A percentile compares a stretch with the other conserved stretches of the same genome.
These are phyloP conservation scores for Odontarrhena argentea DNA, from an alignment of 345 rosid genomes.

Conservation along the genomic window DNA sequence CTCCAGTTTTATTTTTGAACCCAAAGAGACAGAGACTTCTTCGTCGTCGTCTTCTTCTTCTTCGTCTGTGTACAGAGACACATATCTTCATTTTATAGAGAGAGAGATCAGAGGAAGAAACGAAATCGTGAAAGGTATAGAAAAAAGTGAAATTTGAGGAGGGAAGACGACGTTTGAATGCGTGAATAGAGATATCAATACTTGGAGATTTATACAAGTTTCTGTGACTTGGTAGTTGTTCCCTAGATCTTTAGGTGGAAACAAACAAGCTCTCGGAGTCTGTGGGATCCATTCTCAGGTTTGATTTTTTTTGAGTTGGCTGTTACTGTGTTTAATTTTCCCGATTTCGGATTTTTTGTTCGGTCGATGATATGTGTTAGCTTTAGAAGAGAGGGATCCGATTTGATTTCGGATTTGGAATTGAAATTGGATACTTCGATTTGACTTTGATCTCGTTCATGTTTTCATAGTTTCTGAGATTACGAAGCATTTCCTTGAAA, in stretches of 20 bases:
- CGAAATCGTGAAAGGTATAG: slow-evolving; percentile 4
- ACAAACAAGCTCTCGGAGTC: slow-evolving; percentile 33
- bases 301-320: slow-evolving; percentile 13
- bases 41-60: slow-evolving; percentile 12
- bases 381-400: slow-evolving; percentile 24
- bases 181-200: slow-evolving; percentile 18
- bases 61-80: slow-evolving; percentile 24
- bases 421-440: not conserved
- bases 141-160: slow-evolving; percentile 13
- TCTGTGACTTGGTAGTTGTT: slow-evolving; percentile 19
- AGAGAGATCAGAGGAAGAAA: slow-evolving; percentile 31
- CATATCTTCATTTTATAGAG: slow-evolving; percentile 21
- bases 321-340: not conserved
- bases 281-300: slow-evolving; percentile 30
- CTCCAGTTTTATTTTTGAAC: slow-evolving; percentile 35
- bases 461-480: not conserved
- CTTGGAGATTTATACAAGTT: slow-evolving; percentile 7
- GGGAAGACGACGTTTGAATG: slow-evolving; percentile 19
- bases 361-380: not conserved
- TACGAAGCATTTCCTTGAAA: slow-evolving; percentile 17
- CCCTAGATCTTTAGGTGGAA: slow-evolving; percentile 33
- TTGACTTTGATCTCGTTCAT: slow-evolving; percentile 1
- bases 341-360: not conserved
- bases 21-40: slow-evolving; percentile 35
- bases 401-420: slow-evolving; percentile 13